Percentiles rank a stretch among this genome's conserved stretches.
phyloP scores from a whole-genome alignment of 1,284 basidiomycete species.

The Waitea zeae region DNA sequence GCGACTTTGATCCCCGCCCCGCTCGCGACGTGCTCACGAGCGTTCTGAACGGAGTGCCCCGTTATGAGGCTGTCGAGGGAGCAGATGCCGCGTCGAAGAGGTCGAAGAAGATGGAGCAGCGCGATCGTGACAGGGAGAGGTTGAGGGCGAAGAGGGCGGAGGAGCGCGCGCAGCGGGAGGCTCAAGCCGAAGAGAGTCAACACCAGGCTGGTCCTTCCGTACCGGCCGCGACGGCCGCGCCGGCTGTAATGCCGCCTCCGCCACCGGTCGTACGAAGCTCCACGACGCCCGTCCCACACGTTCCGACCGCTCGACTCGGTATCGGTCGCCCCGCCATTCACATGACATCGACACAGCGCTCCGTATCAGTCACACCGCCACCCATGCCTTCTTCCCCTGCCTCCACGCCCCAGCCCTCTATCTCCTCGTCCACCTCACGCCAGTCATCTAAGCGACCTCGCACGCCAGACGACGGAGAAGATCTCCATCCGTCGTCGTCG shows the following conservation, averaged over 20 bases:
- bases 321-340: slow-evolving; percentile 46
- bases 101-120: slow-evolving; percentile 33
- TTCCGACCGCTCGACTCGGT: no score
- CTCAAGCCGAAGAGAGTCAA: neutral
- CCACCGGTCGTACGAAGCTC: no score
- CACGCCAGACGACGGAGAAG: slow-evolving; percentile 37
- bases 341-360: slow-evolving; percentile 46
- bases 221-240: slow-evolving; percentile 2
- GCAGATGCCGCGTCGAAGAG: slow-evolving; percentile 33
- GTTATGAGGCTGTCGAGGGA: slow-evolving; percentile 41
- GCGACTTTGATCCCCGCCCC: slow-evolving; percentile 48
- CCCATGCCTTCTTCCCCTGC: slow-evolving; percentile 45
- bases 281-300: no score
- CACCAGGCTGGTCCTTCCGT: neutral
- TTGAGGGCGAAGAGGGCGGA: slow-evolving; percentile 11
- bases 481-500: slow-evolving; percentile 15
- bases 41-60: slow-evolving; percentile 53
- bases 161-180: slow-evolving; percentile 12
- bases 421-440: slow-evolving; percentile 52
- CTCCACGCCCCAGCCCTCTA: slow-evolving; percentile 55
- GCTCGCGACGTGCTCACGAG: slow-evolving; percentile 59
- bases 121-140: slow-evolving; percentile 26
- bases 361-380: slow-evolving; percentile 57
- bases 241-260: slow-evolving; percentile 23
- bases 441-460: slow-evolving; percentile 62